Conservation (phyloP, 352 stramenopile genomes). For the Phytopythium oedochilum region DNA sequence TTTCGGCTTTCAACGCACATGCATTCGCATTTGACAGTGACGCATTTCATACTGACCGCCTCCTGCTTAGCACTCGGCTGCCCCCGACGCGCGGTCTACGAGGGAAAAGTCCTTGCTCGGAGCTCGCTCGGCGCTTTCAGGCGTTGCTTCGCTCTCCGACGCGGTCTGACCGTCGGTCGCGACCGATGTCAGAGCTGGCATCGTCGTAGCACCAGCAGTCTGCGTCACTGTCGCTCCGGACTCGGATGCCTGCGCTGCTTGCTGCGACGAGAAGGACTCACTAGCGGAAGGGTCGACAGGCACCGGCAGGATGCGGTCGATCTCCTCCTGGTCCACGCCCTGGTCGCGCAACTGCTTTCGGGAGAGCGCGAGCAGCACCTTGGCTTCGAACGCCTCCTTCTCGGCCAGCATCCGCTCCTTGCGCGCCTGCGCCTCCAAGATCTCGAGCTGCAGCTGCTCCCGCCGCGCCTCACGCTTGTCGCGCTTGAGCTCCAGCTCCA, state of each 20-base stretch:
- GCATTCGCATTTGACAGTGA: too few species aligned
- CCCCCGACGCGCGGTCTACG: background rate
- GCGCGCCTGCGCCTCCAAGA: conserved; percentile 38
- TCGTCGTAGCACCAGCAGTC: background rate
- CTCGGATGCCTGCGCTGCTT: too few species aligned
- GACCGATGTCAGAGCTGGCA: background rate
- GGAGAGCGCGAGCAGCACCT: conserved; percentile 41
- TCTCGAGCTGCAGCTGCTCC: conserved; percentile 34
- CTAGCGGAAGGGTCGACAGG: too few species aligned
- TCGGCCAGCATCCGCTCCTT: conserved; percentile 29
- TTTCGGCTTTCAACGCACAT: background rate
- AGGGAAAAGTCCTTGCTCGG: too few species aligned
- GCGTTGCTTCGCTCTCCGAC: background rate
- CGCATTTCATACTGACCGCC: background rate
- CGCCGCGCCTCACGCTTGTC: conserved; percentile 36
- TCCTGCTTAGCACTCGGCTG: conserved; percentile 1
- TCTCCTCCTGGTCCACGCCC: conserved; percentile 41
- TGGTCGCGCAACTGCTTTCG: conserved; percentile 51
- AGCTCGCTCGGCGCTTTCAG: background rate
- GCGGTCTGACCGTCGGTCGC: background rate
- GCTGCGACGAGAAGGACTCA: too few species aligned
- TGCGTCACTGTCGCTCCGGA: too few species aligned
- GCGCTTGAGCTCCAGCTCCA: conserved; percentile 40
- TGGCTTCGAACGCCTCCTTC: conserved; percentile 40
- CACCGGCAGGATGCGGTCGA: conserved; percentile 48